phyloP scores from a whole-genome alignment of 2,329 filamentous ascomycete genomes.

The Epichloe elymi region DNA sequence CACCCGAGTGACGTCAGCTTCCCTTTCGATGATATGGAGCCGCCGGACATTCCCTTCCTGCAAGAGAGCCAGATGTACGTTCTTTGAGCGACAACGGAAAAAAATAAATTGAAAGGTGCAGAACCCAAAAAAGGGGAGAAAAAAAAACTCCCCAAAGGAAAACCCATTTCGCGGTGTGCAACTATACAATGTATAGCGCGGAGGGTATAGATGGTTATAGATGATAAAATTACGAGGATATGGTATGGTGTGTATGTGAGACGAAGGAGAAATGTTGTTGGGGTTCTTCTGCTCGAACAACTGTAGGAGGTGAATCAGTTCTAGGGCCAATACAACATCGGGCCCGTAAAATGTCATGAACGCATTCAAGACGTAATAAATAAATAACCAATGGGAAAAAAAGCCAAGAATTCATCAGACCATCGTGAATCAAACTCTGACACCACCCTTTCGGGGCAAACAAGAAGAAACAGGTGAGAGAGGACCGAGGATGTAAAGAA shows the following conservation, averaged over 20 bases:
- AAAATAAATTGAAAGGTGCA: not conserved
- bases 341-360: conserved; percentile 2
- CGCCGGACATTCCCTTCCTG: too few species aligned
- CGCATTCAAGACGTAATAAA: conserved; percentile 5
- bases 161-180: not conserved
- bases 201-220: not conserved
- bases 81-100: too few species aligned
- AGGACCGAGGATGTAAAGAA: not conserved
- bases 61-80: too few species aligned
- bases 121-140: not conserved
- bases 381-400: not conserved
- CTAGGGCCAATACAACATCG: not conserved
- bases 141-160: not conserved
- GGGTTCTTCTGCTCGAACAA: not conserved
- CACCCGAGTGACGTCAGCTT: too few species aligned
- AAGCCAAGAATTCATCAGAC: not conserved
- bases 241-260: not conserved
- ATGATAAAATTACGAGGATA: not conserved
- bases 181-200: not conserved
- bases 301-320: not conserved
- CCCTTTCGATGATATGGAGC: too few species aligned
- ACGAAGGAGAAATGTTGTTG: not conserved
- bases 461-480: not conserved
- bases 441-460: not conserved
- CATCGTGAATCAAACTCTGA: not conserved